Conservation (phyloP, 345 rosid species). For the Cochlearia excelsa region DNA sequence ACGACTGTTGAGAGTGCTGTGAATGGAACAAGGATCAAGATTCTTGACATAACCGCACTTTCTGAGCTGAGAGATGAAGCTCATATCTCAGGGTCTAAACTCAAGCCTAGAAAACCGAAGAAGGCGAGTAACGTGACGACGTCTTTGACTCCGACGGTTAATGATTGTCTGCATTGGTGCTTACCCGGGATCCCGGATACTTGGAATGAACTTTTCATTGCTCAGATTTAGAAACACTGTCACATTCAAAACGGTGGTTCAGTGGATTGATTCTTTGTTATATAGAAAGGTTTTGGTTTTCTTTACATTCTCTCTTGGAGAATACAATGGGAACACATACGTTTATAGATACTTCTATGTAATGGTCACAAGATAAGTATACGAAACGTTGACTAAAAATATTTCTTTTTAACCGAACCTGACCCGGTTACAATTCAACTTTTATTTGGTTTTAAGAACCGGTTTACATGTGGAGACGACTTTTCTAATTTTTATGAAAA, state of each 20-base stretch:
- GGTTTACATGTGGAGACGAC: conserved; percentile 8
- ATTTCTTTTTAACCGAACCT: neutral
- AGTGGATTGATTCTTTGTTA: conserved; percentile 27
- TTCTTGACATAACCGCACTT: conserved; percentile 67
- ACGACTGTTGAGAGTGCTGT: conserved; percentile 52
- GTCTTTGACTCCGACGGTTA: conserved; percentile 25
- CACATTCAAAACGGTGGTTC: conserved; percentile 8
- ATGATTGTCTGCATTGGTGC: conserved; percentile 98
- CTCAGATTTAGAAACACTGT: conserved; percentile 43
- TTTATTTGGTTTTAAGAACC: conserved; percentile 5
- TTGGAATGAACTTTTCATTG: conserved; percentile 70
- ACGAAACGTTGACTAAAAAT: neutral
- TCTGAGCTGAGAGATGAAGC: conserved; percentile 74
- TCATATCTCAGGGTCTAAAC: conserved; percentile 47
- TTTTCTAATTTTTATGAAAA: neutral
- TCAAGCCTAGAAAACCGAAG: conserved; percentile 40
- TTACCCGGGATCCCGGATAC: conserved; percentile 83
- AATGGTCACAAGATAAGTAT: too few relatives aligned
- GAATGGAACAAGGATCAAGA: conserved; percentile 54
- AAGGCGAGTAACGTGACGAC: conserved; percentile 44
- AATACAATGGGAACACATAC: neutral
- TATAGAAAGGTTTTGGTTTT: conserved; percentile 14
- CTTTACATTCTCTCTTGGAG: conserved; percentile 20
- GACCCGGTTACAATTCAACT: neutral
- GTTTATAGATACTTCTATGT: neutral